A percentile compares a stretch with the other conserved stretches of the same genome.
Conservation (phyloP, 1,284 basidiomycete genomes). For the Puccinia novopanici region DNA sequence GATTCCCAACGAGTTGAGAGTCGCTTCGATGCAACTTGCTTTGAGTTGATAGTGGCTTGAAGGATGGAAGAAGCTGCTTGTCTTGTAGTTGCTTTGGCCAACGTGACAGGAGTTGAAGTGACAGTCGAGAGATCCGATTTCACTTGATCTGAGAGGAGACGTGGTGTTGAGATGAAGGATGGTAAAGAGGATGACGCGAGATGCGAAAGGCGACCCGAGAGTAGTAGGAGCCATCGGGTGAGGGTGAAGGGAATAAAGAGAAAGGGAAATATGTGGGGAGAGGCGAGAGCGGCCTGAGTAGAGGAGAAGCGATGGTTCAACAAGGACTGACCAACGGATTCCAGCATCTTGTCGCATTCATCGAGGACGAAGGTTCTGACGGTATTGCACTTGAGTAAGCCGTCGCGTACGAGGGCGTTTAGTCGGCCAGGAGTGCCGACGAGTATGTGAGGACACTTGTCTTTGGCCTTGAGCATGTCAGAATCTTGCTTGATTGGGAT, state of each 20-base stretch:
- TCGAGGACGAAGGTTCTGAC: constrained; percentile 99
- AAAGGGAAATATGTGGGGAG: neutral
- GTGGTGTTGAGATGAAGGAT: neutral
- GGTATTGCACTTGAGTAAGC: constrained; percentile 84
- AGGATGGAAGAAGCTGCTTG: neutral
- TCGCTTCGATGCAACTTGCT: neutral
- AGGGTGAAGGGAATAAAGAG: neutral
- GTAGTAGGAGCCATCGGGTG: neutral
- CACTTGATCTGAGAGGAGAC: neutral
- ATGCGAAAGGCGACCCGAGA: neutral
- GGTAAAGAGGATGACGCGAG: neutral
- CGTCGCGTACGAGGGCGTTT: constrained; percentile 88
- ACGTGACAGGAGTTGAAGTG: neutral
- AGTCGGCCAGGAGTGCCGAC: constrained; percentile 96
- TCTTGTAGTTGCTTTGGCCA: too few species aligned
- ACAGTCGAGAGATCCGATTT: constrained; percentile 11
- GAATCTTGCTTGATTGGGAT: constrained; percentile 92
- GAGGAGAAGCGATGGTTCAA: constrained; percentile 67
- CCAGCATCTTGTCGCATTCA: constrained; percentile 99
- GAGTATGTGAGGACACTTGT: constrained; percentile 96
- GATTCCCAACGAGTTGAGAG: too few species aligned
- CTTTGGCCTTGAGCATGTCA: constrained; percentile 92
- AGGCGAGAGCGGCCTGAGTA: neutral
- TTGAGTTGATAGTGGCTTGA: neutral
- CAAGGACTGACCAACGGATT: constrained; percentile 99